Conservation (phyloP, 2,329 filamentous ascomycete species). For the Alternaria brassicicola region DNA sequence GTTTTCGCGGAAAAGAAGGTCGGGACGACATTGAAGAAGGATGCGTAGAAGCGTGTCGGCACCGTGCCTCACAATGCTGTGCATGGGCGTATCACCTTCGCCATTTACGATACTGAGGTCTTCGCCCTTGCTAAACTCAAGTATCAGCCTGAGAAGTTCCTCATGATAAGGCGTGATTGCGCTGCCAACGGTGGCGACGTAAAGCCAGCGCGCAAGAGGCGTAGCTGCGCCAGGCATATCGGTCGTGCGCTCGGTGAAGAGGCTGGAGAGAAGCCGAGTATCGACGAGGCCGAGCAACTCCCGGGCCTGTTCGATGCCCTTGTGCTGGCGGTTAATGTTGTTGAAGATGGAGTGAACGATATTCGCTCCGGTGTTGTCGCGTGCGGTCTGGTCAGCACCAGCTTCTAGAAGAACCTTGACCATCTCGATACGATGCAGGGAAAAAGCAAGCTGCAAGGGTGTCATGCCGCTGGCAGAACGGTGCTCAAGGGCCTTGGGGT, state of each 20-base stretch:
- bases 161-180: background rate
- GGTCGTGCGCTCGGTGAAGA: conserved; percentile 64
- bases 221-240: conserved; percentile 62
- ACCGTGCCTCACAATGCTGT: conserved; percentile 58
- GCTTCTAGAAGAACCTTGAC: conserved; percentile 67
- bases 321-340: conserved; percentile 39
- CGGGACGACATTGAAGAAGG: conserved; percentile 61
- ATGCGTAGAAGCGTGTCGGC: conserved; percentile 53
- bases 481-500: conserved; percentile 67
- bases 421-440: conserved; percentile 60
- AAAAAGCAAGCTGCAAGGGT: conserved; percentile 71
- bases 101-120: conserved; percentile 66
- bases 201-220: conserved; percentile 61
- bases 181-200: background rate
- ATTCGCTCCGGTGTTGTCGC: conserved; percentile 68
- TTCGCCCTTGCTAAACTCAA: conserved; percentile 52
- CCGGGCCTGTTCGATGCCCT: conserved; percentile 24
- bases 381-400: conserved; percentile 71
- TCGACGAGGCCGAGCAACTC: conserved; percentile 65
- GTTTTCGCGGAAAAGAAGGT: conserved; percentile 73
- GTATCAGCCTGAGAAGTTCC: conserved; percentile 27
- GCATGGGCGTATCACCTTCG: conserved; percentile 69
- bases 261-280: conserved; percentile 59
- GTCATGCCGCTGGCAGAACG: conserved; percentile 65
- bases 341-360: conserved; percentile 65